phyloP scores from a whole-genome alignment of 106 monocot species.

The Acanthochlamys bracteata region DNA sequence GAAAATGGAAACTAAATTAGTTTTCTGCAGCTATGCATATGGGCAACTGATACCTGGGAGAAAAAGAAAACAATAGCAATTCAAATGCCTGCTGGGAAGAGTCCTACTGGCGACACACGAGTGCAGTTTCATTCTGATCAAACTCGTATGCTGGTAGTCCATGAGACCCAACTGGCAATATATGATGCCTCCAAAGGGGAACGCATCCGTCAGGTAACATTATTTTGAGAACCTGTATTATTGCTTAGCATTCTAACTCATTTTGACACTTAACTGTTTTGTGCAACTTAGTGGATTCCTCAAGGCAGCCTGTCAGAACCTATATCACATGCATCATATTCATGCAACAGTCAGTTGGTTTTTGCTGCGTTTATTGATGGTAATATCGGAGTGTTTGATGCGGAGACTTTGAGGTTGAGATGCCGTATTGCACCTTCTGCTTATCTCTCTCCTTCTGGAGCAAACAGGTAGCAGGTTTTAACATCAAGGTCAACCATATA shows the following conservation, averaged over 20 bases:
- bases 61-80: constrained; percentile 34
- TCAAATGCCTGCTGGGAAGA: constrained; percentile 43
- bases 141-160: constrained; percentile 38
- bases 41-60: constrained; percentile 57
- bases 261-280: background rate
- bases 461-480: constrained; percentile 30
- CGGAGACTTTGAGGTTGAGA: constrained; percentile 42
- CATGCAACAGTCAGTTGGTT: constrained; percentile 43
- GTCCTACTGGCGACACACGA: constrained; percentile 33
- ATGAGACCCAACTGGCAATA: constrained; percentile 50
- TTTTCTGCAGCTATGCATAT: constrained; percentile 40
- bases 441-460: constrained; percentile 16
- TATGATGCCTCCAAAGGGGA: constrained; percentile 48
- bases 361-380: constrained; percentile 47
- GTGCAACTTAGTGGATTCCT: constrained; percentile 27
- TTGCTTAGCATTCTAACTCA: background rate
- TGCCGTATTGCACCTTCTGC: constrained; percentile 42
- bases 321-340: constrained; percentile 39
- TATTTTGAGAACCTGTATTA: background rate
- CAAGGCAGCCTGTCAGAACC: constrained; percentile 33
- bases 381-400: constrained; percentile 41
- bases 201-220: constrained; percentile 29
- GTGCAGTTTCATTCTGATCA: constrained; percentile 57
- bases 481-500: too few species aligned
- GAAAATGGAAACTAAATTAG: background rate